Percentiles rank a stretch among this genome's conserved stretches.
phyloP scores from a whole-genome alignment of 768 basidiomycete genomes.

The Kwoniella dejecticola region DNA sequence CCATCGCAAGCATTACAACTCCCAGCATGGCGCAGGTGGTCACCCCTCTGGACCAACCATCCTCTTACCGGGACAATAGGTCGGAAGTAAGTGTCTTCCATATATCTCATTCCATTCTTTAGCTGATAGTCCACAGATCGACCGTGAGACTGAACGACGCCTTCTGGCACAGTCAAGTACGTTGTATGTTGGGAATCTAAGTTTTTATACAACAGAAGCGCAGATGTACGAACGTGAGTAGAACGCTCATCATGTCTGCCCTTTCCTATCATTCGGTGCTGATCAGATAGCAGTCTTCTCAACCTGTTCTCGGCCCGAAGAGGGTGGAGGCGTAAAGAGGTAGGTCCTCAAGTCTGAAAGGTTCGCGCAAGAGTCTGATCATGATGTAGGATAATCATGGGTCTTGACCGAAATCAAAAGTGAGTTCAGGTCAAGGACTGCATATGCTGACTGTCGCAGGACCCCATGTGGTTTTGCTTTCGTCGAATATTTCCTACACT shows the following conservation, averaged over 20 bases:
- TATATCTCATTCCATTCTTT: slow-evolving; percentile 7
- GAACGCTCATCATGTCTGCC: too few relatives aligned
- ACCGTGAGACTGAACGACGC: slow-evolving; percentile 76
- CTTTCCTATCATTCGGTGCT: neutral
- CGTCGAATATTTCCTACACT: slow-evolving; percentile 79
- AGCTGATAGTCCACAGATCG: slow-evolving; percentile 49
- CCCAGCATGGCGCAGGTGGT: slow-evolving; percentile 75
- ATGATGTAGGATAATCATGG: slow-evolving; percentile 52
- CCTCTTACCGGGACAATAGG: slow-evolving; percentile 95
- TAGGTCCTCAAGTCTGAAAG: too few relatives aligned
- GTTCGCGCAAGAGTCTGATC: too few relatives aligned
- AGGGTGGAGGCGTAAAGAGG: slow-evolving; percentile 55
- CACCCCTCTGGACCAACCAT: slow-evolving; percentile 81
- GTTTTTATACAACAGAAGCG: slow-evolving; percentile 50
- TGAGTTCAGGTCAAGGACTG: slow-evolving; percentile 13
- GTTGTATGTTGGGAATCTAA: slow-evolving; percentile 72
- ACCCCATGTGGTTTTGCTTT: slow-evolving; percentile 57
- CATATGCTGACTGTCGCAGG: slow-evolving; percentile 31
- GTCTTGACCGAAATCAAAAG: slow-evolving; percentile 50
- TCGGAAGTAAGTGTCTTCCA: slow-evolving; percentile 60
- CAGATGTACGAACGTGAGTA: slow-evolving; percentile 54
- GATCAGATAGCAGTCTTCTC: slow-evolving; percentile 47
- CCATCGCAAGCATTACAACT: too few relatives aligned
- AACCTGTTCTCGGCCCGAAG: slow-evolving; percentile 44
- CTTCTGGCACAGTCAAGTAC: slow-evolving; percentile 82